Conservation (phyloP, 1,284 basidiomycete species). For the Trichosporon faecale region DNA sequence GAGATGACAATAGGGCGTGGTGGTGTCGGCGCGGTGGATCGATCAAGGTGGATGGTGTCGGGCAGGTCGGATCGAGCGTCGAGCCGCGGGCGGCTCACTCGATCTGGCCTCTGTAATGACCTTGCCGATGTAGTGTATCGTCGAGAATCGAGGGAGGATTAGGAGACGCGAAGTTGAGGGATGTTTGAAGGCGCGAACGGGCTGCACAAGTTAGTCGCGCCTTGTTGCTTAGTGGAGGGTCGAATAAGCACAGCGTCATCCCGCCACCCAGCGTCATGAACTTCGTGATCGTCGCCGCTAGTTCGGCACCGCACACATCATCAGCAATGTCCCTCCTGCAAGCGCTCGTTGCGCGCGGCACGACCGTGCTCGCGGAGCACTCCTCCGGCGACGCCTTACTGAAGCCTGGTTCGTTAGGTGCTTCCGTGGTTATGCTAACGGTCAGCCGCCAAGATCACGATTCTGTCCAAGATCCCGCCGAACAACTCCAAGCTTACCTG, state of each 20-base stretch:
- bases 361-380: slow-evolving; percentile 77
- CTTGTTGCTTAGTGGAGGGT: neutral
- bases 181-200: neutral
- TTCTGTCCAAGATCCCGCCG: slow-evolving; percentile 70
- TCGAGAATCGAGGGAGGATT: neutral
- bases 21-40: neutral
- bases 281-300: neutral
- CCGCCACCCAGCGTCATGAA: slow-evolving; percentile 5
- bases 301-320: neutral
- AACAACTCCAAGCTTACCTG: slow-evolving; percentile 27
- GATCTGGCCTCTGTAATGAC: neutral
- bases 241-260: slow-evolving; percentile 8
- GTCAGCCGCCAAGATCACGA: slow-evolving; percentile 74
- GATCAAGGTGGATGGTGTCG: neutral
- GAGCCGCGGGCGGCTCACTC: neutral
- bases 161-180: neutral
- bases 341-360: slow-evolving; percentile 77
- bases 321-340: slow-evolving; percentile 61
- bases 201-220: slow-evolving; percentile 10
- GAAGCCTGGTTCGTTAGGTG: slow-evolving; percentile 65
- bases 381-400: slow-evolving; percentile 73
- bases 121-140: neutral
- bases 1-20: neutral
- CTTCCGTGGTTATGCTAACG: neutral
- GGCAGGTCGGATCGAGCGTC: slow-evolving; percentile 3